A percentile compares a stretch with the other conserved stretches of the same genome.
Conservation (phyloP, 2,329 filamentous ascomycete genomes). For the Phyllosticta citrichinensis region DNA sequence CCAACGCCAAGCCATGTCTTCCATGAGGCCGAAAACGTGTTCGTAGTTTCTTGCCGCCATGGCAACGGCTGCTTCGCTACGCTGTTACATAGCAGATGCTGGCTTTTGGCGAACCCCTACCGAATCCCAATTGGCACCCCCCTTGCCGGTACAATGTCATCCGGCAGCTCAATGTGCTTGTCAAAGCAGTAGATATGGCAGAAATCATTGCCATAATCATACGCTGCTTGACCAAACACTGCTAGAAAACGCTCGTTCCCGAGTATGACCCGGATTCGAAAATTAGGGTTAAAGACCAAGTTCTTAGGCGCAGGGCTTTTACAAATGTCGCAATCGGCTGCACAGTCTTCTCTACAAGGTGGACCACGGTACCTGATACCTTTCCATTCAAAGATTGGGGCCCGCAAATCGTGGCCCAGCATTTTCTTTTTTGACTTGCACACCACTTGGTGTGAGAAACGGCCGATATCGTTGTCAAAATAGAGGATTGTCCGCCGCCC, state of each 20-base stretch:
- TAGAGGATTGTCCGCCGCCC: not conserved
- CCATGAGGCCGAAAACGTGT: too few species aligned
- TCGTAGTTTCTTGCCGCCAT: not conserved
- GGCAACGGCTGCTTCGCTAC: too few species aligned
- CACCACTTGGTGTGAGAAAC: not conserved
- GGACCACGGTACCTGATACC: not conserved
- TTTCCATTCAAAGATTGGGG: not conserved
- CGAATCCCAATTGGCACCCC: not conserved
- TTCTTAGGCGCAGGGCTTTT: not conserved
- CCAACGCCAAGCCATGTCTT: not conserved
- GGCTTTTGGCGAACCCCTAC: not conserved
- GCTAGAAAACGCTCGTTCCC: constrained; percentile 10
- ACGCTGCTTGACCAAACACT: not conserved
- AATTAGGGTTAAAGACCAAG: not conserved
- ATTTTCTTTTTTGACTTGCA: not conserved
- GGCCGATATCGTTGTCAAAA: not conserved
- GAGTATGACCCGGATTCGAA: not conserved
- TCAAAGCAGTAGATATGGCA: constrained; percentile 11
- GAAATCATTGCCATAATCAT: not conserved
- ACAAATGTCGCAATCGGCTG: not conserved
- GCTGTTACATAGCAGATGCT: too few species aligned
- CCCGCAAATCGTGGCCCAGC: not conserved
- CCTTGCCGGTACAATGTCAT: not conserved
- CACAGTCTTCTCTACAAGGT: not conserved
- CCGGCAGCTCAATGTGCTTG: constrained; percentile 7